Base-by-base conservation (phyloP, 768 basidiomycete species). In the Pleurotus tuoliensis region DNA sequence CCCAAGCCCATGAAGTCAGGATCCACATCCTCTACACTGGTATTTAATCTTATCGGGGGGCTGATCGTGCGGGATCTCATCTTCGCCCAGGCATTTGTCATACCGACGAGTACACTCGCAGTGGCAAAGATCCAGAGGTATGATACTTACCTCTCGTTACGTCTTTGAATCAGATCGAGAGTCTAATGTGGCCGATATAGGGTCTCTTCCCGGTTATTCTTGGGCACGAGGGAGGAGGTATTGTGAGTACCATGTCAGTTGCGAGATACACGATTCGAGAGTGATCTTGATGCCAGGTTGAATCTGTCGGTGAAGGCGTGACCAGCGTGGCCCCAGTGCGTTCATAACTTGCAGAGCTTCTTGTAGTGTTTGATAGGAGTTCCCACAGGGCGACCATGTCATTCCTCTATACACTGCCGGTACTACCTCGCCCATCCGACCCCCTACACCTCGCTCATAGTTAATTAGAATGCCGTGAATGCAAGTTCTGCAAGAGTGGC, bases 401-500 rank as follows among this genome's bases (percentile, higher is more conserved):
- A 84, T 99, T 61, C 97, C 97, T 16, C 83, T 99, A 52, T 94
- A 98, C 71, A 98, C 94, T 27, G 94, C 94, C 45, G 94, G 94
- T 89, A 54, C 55, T 79, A 65, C 45, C 56, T 44, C 58, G 47
- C 20, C 12, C n/a, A 27, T 34, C 24, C n/a, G n/a, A 0, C n/a
- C 1, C 22, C 13, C 25, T 15, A 22, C 45, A 27, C 15, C 22
- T 13, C 15, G 12, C 16, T 47, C n/a, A 55, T 55, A 16, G 4
- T 20, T 39, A 20, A 34, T 45, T 61, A 89, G 94, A 97, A 72
- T 97, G 94, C 67, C 83, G 83, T 38, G 89, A 99, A 74, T 99
- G 97, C 78, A 98, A 98, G 72, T 98, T 98, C 78, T 99, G 97
- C 81, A 96, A 88, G 73, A 92, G 90, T 59, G 92, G 92, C 54